These are phyloP conservation scores for Ceratocystis papillata DNA, from an alignment of 2,329 filamentous ascomycete species.

Conservation along the genomic window DNA sequence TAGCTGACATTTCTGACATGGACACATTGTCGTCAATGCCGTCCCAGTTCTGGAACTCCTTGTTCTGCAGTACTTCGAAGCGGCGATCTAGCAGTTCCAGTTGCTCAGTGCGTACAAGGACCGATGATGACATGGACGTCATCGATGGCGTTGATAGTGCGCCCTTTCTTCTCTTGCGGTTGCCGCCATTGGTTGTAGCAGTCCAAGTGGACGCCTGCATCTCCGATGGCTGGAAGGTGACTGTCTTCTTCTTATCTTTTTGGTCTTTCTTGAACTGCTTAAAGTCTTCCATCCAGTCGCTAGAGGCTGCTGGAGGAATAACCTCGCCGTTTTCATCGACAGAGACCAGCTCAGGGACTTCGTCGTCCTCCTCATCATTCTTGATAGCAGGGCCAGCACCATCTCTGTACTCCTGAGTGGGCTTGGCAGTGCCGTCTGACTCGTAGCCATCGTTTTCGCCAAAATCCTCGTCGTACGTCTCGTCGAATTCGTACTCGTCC, in stretches of 20 bases:
- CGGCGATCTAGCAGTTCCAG: slow-evolving; percentile 74
- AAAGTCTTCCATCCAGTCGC: slow-evolving; percentile 86
- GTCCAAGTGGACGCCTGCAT: slow-evolving; percentile 61
- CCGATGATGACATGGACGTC: slow-evolving; percentile 87
- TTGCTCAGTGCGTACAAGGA: slow-evolving; percentile 77
- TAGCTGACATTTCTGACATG: slow-evolving; percentile 47
- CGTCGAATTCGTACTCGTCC: slow-evolving; percentile 70
- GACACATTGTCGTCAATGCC: slow-evolving; percentile 37
- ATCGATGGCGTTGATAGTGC: slow-evolving; percentile 77
- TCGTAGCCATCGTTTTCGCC: slow-evolving; percentile 72
- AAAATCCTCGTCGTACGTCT: slow-evolving; percentile 42
- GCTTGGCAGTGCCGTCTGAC: slow-evolving; percentile 81
- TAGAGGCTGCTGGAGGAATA: slow-evolving; percentile 47
- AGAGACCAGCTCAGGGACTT: slow-evolving; percentile 41
- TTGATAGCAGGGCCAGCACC: slow-evolving; percentile 13
- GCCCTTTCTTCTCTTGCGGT: slow-evolving; percentile 89
- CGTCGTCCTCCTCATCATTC: slow-evolving; percentile 28
- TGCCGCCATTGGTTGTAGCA: slow-evolving; percentile 66
- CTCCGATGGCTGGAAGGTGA: slow-evolving; percentile 44
- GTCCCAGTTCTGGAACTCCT: slow-evolving; percentile 48
- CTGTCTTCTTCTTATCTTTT: slow-evolving; percentile 35
- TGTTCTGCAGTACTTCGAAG: slow-evolving; percentile 75
- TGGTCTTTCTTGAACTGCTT: slow-evolving; percentile 85
- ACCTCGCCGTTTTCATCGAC: slow-evolving; percentile 35
- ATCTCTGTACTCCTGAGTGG: slow-evolving; percentile 46